phyloP scores from a whole-genome alignment of 1,284 basidiomycete species.

The Agaricales sp. region DNA sequence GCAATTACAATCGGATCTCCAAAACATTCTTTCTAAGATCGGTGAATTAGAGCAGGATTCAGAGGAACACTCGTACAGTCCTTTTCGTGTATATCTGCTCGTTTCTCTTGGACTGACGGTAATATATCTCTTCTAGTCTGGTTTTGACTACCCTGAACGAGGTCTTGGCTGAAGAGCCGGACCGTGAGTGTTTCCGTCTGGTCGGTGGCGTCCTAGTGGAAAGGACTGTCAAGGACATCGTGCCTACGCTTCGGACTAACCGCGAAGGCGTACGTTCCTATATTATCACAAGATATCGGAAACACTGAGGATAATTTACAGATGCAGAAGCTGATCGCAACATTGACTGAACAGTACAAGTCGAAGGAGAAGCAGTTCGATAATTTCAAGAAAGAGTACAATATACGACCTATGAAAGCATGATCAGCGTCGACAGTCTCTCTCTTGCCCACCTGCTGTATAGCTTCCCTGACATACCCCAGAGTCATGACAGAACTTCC shows the following conservation, averaged over 20 bases:
- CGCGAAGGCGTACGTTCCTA: conserved; percentile 59
- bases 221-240: conserved; percentile 91
- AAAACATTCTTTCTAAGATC: conserved; percentile 82
- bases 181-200: conserved; percentile 92
- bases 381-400: conserved; percentile 73
- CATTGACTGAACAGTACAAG: conserved; percentile 79
- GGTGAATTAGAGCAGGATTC: conserved; percentile 89
- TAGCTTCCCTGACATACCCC: no score
- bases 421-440: background rate
- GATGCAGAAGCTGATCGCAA: conserved; percentile 74
- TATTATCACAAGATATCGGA: conserved; percentile 4
- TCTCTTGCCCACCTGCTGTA: no score
- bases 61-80: conserved; percentile 75
- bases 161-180: conserved; percentile 67
- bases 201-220: conserved; percentile 96
- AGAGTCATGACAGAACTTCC: no score
- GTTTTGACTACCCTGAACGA: conserved; percentile 85
- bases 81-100: conserved; percentile 4
- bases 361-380: conserved; percentile 80
- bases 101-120: conserved; percentile 7
- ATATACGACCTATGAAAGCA: conserved; percentile 49
- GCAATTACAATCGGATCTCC: conserved; percentile 75
- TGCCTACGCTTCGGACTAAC: conserved; percentile 83
- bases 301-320: conserved; percentile 20
- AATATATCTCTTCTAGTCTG: conserved; percentile 66